A percentile compares a stretch with the other conserved stretches of the same genome.
Conservation (phyloP, 179 eudicot species). For the Silene vulgaris region DNA sequence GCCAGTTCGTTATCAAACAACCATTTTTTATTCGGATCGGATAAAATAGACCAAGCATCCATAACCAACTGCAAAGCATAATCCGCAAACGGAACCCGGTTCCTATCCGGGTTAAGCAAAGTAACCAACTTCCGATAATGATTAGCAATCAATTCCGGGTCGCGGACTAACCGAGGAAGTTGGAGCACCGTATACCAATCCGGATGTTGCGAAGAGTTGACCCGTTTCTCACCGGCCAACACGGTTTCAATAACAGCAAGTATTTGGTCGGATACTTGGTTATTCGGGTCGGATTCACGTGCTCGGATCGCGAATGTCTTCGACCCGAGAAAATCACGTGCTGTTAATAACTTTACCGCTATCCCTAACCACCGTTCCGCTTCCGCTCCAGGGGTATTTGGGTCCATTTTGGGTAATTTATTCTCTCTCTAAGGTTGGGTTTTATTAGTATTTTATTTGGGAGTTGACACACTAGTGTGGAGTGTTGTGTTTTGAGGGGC, state of each 20-base stretch:
- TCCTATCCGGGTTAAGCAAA: constrained; percentile 46
- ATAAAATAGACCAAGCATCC: constrained; percentile 41
- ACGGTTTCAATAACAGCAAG: constrained; percentile 70
- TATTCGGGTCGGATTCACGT: constrained; percentile 64
- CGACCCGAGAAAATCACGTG: constrained; percentile 63
- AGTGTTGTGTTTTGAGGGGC: neutral
- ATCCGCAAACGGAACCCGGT: constrained; percentile 54
- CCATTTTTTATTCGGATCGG: constrained; percentile 36
- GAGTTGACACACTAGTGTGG: constrained; percentile 5
- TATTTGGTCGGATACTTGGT: constrained; percentile 55
- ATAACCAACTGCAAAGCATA: constrained; percentile 33
- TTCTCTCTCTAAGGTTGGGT: constrained; percentile 15
- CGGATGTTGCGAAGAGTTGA: constrained; percentile 29
- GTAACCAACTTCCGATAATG: constrained; percentile 51
- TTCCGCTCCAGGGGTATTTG: constrained; percentile 44
- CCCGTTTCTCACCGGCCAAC: constrained; percentile 61
- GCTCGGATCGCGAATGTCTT: constrained; percentile 76
- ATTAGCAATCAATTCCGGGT: constrained; percentile 47
- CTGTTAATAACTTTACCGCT: constrained; percentile 56
- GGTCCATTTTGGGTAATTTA: constrained; percentile 35
- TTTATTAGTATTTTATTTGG: constrained; percentile 2
- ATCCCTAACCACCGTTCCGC: constrained; percentile 71
- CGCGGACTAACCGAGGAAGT: constrained; percentile 41
- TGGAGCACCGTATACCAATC: constrained; percentile 75
- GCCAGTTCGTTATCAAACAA: constrained; percentile 33